A percentile compares a stretch with the other conserved stretches of the same genome.
Conservation (phyloP, 345 rosid species). For the Brassica nigra region DNA sequence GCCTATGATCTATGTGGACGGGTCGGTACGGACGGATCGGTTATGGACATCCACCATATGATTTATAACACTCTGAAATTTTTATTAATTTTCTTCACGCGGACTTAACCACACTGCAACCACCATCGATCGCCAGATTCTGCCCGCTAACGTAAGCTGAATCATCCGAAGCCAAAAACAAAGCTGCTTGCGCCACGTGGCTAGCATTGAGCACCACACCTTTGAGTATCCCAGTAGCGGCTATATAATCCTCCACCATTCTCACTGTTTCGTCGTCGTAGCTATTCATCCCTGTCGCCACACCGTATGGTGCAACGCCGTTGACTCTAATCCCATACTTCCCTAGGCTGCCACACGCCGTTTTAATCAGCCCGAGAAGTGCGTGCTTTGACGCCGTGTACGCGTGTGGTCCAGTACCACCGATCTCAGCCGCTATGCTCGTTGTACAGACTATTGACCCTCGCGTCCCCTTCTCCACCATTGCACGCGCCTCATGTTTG, state of each 20-base stretch:
- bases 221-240: background rate
- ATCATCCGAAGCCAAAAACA: background rate
- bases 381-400: background rate
- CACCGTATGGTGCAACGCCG: background rate
- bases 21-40: no score
- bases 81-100: no score
- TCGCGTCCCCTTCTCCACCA: background rate
- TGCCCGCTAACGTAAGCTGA: background rate
- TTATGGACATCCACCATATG: no score
- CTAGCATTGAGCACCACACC: background rate
- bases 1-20: no score
- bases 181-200: background rate
- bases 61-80: no score
- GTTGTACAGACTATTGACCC: background rate
- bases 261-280: background rate
- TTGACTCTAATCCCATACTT: background rate
- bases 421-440: background rate
- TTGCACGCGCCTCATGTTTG: background rate
- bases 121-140: background rate
- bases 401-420: background rate
- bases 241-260: background rate
- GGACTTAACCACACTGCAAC: background rate
- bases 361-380: background rate
- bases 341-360: background rate
- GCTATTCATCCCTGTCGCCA: background rate